Conservation (phyloP, 805 yeast genomes). For the Candida ascalaphidarum region DNA sequence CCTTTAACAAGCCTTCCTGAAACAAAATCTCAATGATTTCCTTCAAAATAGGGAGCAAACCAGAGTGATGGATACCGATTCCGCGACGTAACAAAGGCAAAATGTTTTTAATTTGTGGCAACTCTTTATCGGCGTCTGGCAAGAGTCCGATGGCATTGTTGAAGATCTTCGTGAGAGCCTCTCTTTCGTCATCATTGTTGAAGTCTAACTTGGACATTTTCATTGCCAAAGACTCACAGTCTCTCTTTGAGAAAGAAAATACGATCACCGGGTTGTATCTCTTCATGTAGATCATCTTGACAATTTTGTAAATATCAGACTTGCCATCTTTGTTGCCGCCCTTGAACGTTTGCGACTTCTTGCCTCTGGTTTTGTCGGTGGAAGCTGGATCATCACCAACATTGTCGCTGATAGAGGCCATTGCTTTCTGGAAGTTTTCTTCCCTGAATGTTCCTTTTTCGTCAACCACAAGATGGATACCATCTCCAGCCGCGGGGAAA, state of each 20-base stretch:
- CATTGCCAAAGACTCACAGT: slow-evolving; percentile 89
- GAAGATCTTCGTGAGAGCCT: slow-evolving; percentile 82
- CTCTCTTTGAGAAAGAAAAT: slow-evolving; percentile 95
- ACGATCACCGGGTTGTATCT: slow-evolving; percentile 97
- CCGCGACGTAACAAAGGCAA: slow-evolving; percentile 88
- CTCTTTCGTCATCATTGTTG: slow-evolving; percentile 90
- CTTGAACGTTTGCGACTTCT: slow-evolving; percentile 73
- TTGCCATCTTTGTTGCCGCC: slow-evolving; percentile 74
- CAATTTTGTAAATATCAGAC: slow-evolving; percentile 91
- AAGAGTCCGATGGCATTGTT: slow-evolving; percentile 80
- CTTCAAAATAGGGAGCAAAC: slow-evolving; percentile 84
- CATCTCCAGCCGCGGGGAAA: slow-evolving; percentile 98
- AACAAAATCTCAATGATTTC: slow-evolving; percentile 93
- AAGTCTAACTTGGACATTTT: slow-evolving; percentile 95
- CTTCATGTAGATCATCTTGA: slow-evolving; percentile 95
- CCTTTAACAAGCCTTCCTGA: slow-evolving; percentile 94
- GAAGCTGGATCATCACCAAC: slow-evolving; percentile 79
- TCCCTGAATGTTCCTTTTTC: slow-evolving; percentile 95
- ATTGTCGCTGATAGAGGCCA: slow-evolving; percentile 82
- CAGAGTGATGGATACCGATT: slow-evolving; percentile 98
- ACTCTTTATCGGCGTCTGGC: slow-evolving; percentile 83
- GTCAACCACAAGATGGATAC: slow-evolving; percentile 94
- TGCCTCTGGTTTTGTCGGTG: slow-evolving; percentile 50
- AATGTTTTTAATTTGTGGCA: slow-evolving; percentile 91
- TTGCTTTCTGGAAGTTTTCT: slow-evolving; percentile 96